Evolutionary conservation across 176 grass and related monocot species (phyloP), one percentile per base, ranked within the genome.

Genomic region (Triticum timopheevii): DNA sequence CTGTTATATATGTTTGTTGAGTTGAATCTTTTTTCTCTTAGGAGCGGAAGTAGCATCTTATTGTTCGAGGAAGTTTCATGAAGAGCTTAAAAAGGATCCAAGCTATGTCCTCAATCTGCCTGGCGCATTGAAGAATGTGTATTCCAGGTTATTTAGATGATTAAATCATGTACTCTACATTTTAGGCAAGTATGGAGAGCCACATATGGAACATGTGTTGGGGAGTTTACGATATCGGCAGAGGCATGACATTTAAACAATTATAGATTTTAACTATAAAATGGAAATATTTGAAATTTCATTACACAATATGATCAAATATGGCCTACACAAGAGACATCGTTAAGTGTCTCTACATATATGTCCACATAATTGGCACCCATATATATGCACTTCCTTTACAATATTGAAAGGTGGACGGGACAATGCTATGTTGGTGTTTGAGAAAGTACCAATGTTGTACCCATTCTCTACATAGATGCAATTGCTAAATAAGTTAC

Each of bases 351-450:
- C 33, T 38, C 16, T 69, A 69, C 68, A 39, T 39, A 71, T 36
- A 40, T 71, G 68, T 71, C 23, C 34, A 40, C 68, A 71, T 71
- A 71, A 71, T 71, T 36, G 22, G 68, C 68, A 71, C 68, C 38
- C 34, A 70, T 34, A 36, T 38, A 17, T 70, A 9, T 69, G 19
- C 69, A 71, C 69, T 72, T 42, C 69, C 40, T 38, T 38, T 40
- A 42, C 22, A 73, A 73, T 73, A 45, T 15, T 73, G 70, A 15
- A 73, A 15, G 39, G 4, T 44, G 36, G 35, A 69, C 35, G 7
- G 70, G 20, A 22, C n/a, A 73, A 22, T 86, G n/a, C 70, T 79
- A 7, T 58, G 8, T 19, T 40, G 38, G 7, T 10, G 68, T 39
- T 71, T 35, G 52, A 39, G 22, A 79, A 13, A 39, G 22, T 7